These are phyloP conservation scores for Saccharomycopsis phalli DNA, from an alignment of 1,139 yeast genomes.

Conservation along the genomic window DNA sequence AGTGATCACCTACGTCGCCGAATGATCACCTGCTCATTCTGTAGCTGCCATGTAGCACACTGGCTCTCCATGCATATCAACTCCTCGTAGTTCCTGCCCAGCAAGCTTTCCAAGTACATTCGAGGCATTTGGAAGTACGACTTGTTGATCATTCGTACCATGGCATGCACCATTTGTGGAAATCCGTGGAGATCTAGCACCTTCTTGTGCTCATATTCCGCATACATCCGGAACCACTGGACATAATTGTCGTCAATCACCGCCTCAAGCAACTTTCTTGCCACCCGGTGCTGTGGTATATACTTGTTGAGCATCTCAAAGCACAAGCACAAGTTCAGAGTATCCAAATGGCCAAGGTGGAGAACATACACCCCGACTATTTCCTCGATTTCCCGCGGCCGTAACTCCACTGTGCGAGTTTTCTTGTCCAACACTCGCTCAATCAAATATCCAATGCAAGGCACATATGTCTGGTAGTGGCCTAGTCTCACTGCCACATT, in stretches of 20 bases:
- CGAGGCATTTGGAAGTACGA: conserved; percentile 9
- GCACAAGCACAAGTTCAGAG: conserved; percentile 2
- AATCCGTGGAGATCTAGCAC: conserved; percentile 10
- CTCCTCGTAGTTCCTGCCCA: conserved; percentile 6
- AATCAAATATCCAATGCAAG: conserved; percentile 40
- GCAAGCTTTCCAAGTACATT: conserved; percentile 10
- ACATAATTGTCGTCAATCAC: conserved; percentile 36
- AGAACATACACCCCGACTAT: conserved; percentile 34
- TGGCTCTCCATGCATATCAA: not conserved
- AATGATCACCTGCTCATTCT: not conserved
- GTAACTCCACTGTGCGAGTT: conserved; percentile 23
- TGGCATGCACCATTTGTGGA: not conserved
- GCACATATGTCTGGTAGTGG: conserved; percentile 49
- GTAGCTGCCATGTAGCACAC: conserved; percentile 6
- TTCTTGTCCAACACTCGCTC: conserved; percentile 18
- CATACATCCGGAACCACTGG: conserved; percentile 35
- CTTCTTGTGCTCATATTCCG: conserved; percentile 22
- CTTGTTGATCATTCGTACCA: conserved; percentile 2
- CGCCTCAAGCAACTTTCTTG: conserved; percentile 28
- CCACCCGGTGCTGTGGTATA: conserved; percentile 25
- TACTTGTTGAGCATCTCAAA: conserved; percentile 30
- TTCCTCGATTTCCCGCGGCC: conserved; percentile 32
- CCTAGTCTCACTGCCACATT: conserved; percentile 40
- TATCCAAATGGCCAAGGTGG: conserved; percentile 38
- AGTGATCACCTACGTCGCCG: not conserved